Evolutionary conservation across 257 asterid species (phyloP), one percentile per base, ranked within the genome.

Genomic region (Cruciata laevipes): DNA sequence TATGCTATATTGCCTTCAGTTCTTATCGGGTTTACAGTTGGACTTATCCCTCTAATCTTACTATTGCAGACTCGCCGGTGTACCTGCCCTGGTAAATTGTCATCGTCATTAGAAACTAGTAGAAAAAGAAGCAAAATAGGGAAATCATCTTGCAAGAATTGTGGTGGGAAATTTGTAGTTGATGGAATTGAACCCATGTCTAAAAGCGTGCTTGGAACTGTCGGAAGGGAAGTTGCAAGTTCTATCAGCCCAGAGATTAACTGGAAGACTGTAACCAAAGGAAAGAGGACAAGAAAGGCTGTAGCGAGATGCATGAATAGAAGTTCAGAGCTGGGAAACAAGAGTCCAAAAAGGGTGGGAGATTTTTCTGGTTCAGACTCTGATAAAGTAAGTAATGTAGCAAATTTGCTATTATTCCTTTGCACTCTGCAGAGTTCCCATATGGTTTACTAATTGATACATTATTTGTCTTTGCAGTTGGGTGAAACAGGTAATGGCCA

Each of bases 221-320:
- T 71, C 62, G 84, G 86, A 70, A 78, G 76, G 61, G 83, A 87
- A 78, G 85, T 78, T 74, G 74, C 84, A 73, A 81, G 72, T 66
- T 76, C 90, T 44, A 58, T 70, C 62, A 80, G 61, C 72, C 71
- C 80, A 31, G 87, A 85, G 71, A 44, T 89, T 49, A 83, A 78
- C 76, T 89, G 91, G 98, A 84, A 91, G 78, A 35, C 76, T 24
- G 90, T 87, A 72, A 83, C 80, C 8, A 91, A 84, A 80, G 95
- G 95, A 71, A 80, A 87, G 78, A 86, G 96, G 42, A 67, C 90
- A 7, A 78, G 82, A 78, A 89, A 86, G 81, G 67, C 94, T 14
- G 76, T 64, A 18, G 83, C 86, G 20, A 85, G 90, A 79, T 77
- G 79, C 68, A 74, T 75, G 63, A 88, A 82, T 58, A 71, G 77